Conservation (phyloP, 2,329 filamentous ascomycete species). For the Aspergillus transmontanensis region DNA sequence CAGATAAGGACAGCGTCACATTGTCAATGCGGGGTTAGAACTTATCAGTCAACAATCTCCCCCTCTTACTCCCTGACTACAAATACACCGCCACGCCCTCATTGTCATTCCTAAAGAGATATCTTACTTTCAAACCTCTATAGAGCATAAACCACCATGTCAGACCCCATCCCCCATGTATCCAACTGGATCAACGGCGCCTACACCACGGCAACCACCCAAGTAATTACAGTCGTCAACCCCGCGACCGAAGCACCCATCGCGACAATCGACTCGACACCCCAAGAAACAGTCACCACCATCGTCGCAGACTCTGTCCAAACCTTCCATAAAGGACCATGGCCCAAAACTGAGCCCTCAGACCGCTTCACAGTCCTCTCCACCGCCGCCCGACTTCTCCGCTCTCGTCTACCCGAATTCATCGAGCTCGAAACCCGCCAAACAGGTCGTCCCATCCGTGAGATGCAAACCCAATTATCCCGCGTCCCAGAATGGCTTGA, state of each 20-base stretch:
- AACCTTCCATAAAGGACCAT: conserved; percentile 54
- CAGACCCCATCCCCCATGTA: conserved; percentile 20
- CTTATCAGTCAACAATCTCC: background rate
- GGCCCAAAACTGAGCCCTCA: conserved; percentile 61
- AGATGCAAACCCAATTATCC: conserved; percentile 70
- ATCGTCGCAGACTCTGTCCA: conserved; percentile 45
- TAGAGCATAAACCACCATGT: background rate
- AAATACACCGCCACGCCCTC: background rate
- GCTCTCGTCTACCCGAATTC: conserved; percentile 55
- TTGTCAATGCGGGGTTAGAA: background rate
- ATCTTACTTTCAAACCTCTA: background rate
- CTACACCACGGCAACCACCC: conserved; percentile 17
- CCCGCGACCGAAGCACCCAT: conserved; percentile 33
- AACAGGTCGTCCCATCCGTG: conserved; percentile 68
- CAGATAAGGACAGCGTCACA: background rate
- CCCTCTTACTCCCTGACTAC: background rate
- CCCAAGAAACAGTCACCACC: conserved; percentile 54
- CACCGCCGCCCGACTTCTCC: conserved; percentile 58
- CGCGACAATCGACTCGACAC: conserved; percentile 56
- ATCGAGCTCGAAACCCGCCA: conserved; percentile 67
- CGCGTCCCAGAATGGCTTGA: conserved; percentile 64
- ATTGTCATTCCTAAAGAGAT: background rate
- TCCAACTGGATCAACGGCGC: conserved; percentile 36
- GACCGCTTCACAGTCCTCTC: conserved; percentile 65
- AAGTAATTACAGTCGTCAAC: conserved; percentile 29